Evolutionary conservation across 768 basidiomycete species (phyloP), one percentile per base, ranked within the genome.

Genomic region (Krasilnikovozyma curviuscula): DNA sequence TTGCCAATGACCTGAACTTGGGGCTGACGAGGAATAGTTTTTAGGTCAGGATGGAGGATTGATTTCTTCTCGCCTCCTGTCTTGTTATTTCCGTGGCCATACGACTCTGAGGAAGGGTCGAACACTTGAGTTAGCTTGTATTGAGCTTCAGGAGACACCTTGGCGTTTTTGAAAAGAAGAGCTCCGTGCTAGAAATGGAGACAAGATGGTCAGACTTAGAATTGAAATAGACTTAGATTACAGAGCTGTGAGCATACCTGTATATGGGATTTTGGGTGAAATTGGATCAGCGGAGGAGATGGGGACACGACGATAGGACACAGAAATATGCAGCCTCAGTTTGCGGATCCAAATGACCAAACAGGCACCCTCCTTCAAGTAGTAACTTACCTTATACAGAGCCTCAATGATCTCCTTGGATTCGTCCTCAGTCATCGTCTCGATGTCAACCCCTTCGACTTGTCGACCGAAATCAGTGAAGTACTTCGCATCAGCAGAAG

Each of bases 1-100:
- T 88, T 86, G 7, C 85, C 85, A 59, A 89, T 88, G 46, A 89
- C 76, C 62, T 91, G 86, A 1, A 91, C 86, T 59, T 88, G 82
- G 1, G 83, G 82, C 1, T 81, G 77, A 21, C 78, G 73, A 1
- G 86, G 83, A 52, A 91, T 83, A 32, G 82, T 86, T 70, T 85
- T 89, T 57, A 88, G 73, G 61, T 86, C 81, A 0, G 83, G 81
- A 59, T 85, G 83, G 13, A 86, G 74, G 57, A 88, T 79, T 3
- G 83, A 85, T 58, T 79, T 79, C 57, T 71, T 73, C 19, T 77
- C 76, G 37, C 68, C 66, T 46, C 77, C 73, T 0, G 80, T 83
- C 70, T 83, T 83, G 69, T 83, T 83, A 64, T 84, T 84, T 2
- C 84, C 83, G 57, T 88, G 84, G 0, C 85, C 84, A 57, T 88